These are phyloP conservation scores for Alternaria incomplexa DNA, from an alignment of 2,329 filamentous ascomycete species.

Conservation along the genomic window DNA sequence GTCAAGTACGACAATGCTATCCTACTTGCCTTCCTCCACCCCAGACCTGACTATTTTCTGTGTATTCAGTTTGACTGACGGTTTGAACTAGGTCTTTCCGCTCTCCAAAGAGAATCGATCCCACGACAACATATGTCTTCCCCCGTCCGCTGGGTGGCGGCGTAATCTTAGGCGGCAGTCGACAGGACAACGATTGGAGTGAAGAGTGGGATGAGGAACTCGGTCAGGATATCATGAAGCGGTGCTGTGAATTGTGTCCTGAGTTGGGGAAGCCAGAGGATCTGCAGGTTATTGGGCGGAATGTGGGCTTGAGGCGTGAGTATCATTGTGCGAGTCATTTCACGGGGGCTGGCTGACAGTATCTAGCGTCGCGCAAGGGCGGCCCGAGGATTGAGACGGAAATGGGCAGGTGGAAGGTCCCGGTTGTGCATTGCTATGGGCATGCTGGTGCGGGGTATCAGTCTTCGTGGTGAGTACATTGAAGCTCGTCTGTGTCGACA, in stretches of 20 bases:
- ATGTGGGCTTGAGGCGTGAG: conserved; percentile 74
- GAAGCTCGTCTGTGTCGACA: background rate
- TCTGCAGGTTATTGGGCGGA: conserved; percentile 77
- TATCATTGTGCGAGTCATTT: background rate
- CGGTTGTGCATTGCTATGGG: conserved; percentile 79
- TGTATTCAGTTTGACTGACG: background rate
- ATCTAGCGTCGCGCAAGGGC: conserved; percentile 65
- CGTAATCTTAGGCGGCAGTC: conserved; percentile 82
- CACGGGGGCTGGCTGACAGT: background rate
- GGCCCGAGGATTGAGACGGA: conserved; percentile 76
- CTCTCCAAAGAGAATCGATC: conserved; percentile 50
- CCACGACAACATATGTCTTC: conserved; percentile 54
- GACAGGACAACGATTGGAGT: conserved; percentile 82
- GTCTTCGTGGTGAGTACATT: conserved; percentile 46
- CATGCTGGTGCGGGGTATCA: conserved; percentile 79
- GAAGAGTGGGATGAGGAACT: conserved; percentile 76
- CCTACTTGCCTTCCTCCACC: background rate
- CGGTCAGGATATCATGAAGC: conserved; percentile 82
- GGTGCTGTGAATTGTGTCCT: conserved; percentile 70
- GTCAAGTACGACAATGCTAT: conserved; percentile 6
- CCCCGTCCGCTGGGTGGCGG: conserved; percentile 68
- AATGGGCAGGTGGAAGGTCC: conserved; percentile 60
- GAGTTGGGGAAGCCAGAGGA: conserved; percentile 71
- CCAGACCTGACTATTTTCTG: background rate
- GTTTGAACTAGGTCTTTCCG: conserved; percentile 42